Evolutionary conservation across 2,329 filamentous ascomycete genomes (phyloP).

Genomic region (Cordyceps tenuipes): DNA sequence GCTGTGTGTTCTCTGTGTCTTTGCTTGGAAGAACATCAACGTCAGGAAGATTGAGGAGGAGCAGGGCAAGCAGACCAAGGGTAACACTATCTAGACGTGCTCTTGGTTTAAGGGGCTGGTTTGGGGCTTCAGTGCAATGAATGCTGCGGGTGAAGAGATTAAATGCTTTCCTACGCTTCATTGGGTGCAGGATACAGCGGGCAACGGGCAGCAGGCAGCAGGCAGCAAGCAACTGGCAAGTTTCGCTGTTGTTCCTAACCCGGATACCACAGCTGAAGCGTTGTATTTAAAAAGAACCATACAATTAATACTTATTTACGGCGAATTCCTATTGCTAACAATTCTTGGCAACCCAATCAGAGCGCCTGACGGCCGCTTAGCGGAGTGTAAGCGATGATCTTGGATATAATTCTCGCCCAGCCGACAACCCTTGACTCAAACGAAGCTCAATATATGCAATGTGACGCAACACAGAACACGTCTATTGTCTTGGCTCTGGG

Average conservation of each 20-base stretch:
- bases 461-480: no score
- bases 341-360: neutral
- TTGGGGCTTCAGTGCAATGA: neutral
- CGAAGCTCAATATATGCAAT: no score
- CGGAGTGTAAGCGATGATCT: neutral
- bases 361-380: neutral
- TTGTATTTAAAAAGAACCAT: neutral
- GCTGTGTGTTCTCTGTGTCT: conserved; percentile 25
- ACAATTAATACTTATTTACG: neutral
- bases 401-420: no score
- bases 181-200: neutral
- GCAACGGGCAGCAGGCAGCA: no score
- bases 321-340: neutral
- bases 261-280: neutral
- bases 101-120: neutral
- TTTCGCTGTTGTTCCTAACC: neutral
- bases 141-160: neutral
- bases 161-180: neutral
- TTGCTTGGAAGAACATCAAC: conserved; percentile 33
- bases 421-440: no score
- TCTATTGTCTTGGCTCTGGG: no score
- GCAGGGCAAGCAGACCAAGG: conserved; percentile 20
- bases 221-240: no score
- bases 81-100: neutral
- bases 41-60: conserved; percentile 28